phyloP scores from a whole-genome alignment of 2,329 filamentous ascomycete species.

The Diplodia sapinea region DNA sequence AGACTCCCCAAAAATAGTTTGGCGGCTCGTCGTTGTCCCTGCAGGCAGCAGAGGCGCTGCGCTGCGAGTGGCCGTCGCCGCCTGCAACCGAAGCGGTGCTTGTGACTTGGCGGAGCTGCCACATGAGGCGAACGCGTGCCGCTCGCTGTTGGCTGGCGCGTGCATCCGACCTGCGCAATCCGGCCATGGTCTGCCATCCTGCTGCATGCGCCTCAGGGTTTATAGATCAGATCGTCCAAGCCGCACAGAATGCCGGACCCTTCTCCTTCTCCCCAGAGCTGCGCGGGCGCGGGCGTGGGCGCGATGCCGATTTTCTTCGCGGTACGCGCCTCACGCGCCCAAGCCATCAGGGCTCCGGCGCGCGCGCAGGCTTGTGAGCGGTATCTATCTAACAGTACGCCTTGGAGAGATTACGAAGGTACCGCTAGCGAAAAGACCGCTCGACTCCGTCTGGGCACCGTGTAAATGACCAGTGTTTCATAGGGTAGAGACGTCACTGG shows the following conservation, averaged over 20 bases:
- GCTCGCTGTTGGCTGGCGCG: neutral
- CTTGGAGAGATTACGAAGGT: slow-evolving; percentile 74
- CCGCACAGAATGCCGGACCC: slow-evolving; percentile 5
- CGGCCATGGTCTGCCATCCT: neutral
- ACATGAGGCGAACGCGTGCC: slow-evolving; percentile 25
- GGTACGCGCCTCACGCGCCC: neutral
- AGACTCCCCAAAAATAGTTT: slow-evolving; percentile 22
- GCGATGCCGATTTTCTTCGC: neutral
- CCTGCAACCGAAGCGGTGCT: slow-evolving; percentile 6
- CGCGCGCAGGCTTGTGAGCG: slow-evolving; percentile 70
- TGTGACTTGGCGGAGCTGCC: slow-evolving; percentile 19
- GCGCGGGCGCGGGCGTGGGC: neutral
- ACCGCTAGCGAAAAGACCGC: slow-evolving; percentile 99
- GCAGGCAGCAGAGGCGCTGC: slow-evolving; percentile 13
- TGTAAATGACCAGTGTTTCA: slow-evolving; percentile 79
- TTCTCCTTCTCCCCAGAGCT: neutral
- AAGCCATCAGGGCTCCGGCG: slow-evolving; percentile 5
- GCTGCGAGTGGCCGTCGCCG: neutral
- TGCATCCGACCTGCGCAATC: neutral
- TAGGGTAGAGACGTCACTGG: slow-evolving; percentile 72
- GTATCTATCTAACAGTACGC: slow-evolving; percentile 96
- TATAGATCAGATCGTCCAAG: neutral
- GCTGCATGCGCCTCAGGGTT: neutral
- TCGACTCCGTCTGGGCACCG: slow-evolving; percentile 78
- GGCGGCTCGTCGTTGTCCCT: slow-evolving; percentile 19